A percentile compares a stretch with the other conserved stretches of the same genome.
Conservation (phyloP, 148 eudicot species). For the Suaeda aralocaspica region DNA sequence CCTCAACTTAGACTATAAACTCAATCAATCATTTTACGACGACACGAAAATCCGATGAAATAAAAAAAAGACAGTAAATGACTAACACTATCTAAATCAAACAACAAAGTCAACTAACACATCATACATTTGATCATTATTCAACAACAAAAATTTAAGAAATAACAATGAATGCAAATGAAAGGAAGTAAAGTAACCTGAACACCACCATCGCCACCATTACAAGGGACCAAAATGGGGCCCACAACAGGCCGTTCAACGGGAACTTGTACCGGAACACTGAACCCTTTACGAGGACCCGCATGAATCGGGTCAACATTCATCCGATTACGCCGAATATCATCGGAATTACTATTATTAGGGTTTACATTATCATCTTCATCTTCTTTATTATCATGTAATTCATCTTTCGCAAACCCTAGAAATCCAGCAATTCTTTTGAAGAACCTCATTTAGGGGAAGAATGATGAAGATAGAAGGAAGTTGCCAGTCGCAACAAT, state of each 20-base stretch:
- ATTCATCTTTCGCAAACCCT: constrained; percentile 57
- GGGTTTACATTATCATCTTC: constrained; percentile 24
- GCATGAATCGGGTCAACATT: constrained; percentile 37
- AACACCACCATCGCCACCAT: constrained; percentile 69
- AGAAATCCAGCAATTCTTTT: constrained; percentile 46
- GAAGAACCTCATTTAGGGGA: constrained; percentile 42
- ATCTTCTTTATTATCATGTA: constrained; percentile 30
- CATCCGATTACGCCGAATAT: constrained; percentile 19
- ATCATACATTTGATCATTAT: neutral
- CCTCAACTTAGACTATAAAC: neutral
- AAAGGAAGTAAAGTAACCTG: constrained; percentile 43
- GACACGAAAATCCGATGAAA: neutral
- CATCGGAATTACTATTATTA: neutral
- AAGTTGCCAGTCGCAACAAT: neutral
- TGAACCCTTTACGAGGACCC: constrained; percentile 63
- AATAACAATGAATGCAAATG: neutral
- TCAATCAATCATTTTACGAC: neutral
- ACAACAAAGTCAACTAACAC: neutral
- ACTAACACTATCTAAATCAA: neutral
- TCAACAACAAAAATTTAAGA: neutral
- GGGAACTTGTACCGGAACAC: constrained; percentile 73
- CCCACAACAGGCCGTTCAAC: constrained; percentile 55
- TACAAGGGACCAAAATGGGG: constrained; percentile 61
- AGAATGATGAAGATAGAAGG: no score
- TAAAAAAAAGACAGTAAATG: neutral